phyloP scores from a whole-genome alignment of 371 early-diverging fungal species.

The Mucor lusitanicus region DNA sequence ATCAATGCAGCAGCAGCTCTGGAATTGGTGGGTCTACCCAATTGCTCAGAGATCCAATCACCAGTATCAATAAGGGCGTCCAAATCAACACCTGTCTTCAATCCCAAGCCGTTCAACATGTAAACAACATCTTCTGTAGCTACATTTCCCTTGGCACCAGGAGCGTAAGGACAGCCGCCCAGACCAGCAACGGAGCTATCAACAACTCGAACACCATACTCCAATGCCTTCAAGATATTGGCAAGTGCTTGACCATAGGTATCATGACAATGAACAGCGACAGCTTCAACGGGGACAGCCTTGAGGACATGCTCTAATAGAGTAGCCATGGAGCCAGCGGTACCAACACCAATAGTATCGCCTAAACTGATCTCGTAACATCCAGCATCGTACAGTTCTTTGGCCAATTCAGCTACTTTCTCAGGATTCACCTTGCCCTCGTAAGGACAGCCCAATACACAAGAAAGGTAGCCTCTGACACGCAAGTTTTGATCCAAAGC shows the following conservation, averaged over 20 bases:
- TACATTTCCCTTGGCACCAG: constrained; percentile 96
- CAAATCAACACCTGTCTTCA: constrained; percentile 81
- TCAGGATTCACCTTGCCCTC: constrained; percentile 77
- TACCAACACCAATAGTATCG: constrained; percentile 96
- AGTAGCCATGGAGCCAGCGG: constrained; percentile 72
- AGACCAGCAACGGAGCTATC: constrained; percentile 94
- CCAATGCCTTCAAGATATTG: constrained; percentile 85
- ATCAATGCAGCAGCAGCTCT: constrained; percentile 52
- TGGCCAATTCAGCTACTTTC: constrained; percentile 77
- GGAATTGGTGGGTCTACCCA: constrained; percentile 63
- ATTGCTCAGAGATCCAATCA: constrained; percentile 78
- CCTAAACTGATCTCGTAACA: constrained; percentile 97
- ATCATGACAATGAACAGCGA: constrained; percentile 97
- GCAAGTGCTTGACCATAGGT: constrained; percentile 98
- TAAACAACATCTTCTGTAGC: constrained; percentile 97
- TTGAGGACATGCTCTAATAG: constrained; percentile 76
- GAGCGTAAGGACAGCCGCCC: constrained; percentile 97
- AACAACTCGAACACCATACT: constrained; percentile 87
- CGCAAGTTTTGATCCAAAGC: constrained; percentile 73
- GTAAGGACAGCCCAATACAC: constrained; percentile 95
- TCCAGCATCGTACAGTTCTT: constrained; percentile 82
- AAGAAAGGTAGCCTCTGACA: constrained; percentile 91
- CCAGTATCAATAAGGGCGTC: constrained; percentile 74
- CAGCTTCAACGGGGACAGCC: constrained; percentile 71
- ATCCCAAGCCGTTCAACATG: constrained; percentile 86